phyloP scores from a whole-genome alignment of 371 early-diverging fungal species.

The Blakeslea trispora region DNA sequence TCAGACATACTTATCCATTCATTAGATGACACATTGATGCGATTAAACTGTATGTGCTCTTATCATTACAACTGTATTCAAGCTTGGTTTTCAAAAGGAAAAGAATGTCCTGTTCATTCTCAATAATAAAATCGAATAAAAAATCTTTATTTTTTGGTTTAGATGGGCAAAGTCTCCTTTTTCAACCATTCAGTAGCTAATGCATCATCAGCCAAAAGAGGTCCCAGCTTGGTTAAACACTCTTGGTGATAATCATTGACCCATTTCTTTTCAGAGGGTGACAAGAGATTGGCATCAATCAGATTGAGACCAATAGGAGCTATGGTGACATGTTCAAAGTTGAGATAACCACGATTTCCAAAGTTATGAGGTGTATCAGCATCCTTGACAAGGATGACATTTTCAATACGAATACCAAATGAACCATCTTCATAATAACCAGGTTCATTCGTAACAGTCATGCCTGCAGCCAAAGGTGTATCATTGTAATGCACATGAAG shows the following conservation, averaged over 20 bases:
- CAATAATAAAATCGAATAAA: slow-evolving; percentile 18
- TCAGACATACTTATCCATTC: background rate
- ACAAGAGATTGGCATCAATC: slow-evolving; percentile 70
- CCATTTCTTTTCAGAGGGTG: slow-evolving; percentile 78
- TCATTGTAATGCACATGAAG: slow-evolving; percentile 74
- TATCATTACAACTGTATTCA: slow-evolving; percentile 82
- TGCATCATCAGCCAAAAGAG: slow-evolving; percentile 67
- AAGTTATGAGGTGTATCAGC: slow-evolving; percentile 75
- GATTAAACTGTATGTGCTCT: slow-evolving; percentile 86
- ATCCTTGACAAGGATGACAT: slow-evolving; percentile 75
- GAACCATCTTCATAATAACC: slow-evolving; percentile 97
- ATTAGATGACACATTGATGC: slow-evolving; percentile 75
- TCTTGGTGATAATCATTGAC: slow-evolving; percentile 83
- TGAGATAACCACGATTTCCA: slow-evolving; percentile 78
- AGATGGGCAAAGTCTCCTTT: slow-evolving; percentile 63
- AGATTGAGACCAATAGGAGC: slow-evolving; percentile 81
- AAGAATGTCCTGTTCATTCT: slow-evolving; percentile 76
- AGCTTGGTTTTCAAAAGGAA: slow-evolving; percentile 71
- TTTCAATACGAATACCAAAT: slow-evolving; percentile 99
- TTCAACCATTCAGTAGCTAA: slow-evolving; percentile 78
- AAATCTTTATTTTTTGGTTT: too few relatives aligned
- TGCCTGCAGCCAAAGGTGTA: slow-evolving; percentile 75
- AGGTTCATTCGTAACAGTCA: slow-evolving; percentile 96
- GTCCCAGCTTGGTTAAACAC: slow-evolving; percentile 74
- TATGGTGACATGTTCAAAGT: slow-evolving; percentile 91